phyloP scores from a whole-genome alignment of 2,329 filamentous ascomycete genomes.

The Fusarium virguliforme region DNA sequence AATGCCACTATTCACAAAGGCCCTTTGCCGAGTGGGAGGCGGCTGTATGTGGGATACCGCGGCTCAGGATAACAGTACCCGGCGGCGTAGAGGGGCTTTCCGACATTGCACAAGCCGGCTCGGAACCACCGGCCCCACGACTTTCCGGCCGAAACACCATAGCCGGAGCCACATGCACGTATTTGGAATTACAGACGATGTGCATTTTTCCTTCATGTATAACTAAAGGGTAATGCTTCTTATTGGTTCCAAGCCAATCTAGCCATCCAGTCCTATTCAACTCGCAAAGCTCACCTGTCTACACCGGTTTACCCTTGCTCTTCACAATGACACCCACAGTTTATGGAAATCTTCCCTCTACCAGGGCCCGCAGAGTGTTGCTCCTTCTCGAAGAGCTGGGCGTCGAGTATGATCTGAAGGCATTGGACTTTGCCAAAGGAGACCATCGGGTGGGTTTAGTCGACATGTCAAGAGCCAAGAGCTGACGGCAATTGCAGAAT shows the following conservation, averaged over 20 bases:
- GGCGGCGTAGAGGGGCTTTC: neutral
- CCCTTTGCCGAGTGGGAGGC: neutral
- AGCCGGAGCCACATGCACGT: neutral
- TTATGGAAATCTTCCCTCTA: neutral
- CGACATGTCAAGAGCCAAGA: neutral
- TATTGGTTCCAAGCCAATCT: neutral
- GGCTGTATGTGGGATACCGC: neutral
- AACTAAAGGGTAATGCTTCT: neutral
- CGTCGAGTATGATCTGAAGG: neutral
- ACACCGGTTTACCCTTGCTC: neutral
- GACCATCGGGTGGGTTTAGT: neutral
- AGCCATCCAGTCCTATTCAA: no score
- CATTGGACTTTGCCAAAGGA: neutral
- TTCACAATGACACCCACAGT: neutral
- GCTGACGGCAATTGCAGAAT: neutral
- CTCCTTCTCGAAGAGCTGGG: neutral
- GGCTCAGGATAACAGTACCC: neutral
- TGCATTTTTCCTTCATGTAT: neutral
- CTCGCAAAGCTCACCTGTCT: neutral
- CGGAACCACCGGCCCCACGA: conserved; percentile 7
- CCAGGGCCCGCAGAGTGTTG: neutral
- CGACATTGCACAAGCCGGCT: neutral
- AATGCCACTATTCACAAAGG: conserved; percentile 2
- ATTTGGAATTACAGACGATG: neutral
- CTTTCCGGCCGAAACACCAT: neutral